phyloP scores from a whole-genome alignment of 805 yeast species.

The Wickerhamomyces chambardii region DNA sequence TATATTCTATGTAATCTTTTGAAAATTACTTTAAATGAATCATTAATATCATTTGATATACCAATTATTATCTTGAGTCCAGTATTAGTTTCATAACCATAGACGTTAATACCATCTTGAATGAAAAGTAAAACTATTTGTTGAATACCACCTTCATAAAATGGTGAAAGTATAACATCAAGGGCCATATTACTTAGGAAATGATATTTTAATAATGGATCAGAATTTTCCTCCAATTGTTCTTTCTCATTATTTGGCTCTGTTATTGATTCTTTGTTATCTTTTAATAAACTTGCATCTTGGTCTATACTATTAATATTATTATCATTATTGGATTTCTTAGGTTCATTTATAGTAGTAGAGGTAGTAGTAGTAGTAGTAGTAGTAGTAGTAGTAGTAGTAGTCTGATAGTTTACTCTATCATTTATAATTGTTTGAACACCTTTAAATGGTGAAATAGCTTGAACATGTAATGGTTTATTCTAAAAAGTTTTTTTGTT shows the following conservation, averaged over 20 bases:
- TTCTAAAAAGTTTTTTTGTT: constrained; percentile 19
- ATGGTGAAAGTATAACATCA: constrained; percentile 53
- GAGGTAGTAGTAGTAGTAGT: too few relatives aligned
- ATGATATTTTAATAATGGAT: constrained; percentile 49
- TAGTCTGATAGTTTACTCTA: constrained; percentile 1
- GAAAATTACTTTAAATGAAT: constrained; percentile 17
- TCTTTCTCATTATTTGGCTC: constrained; percentile 16
- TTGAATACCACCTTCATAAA: constrained; percentile 29
- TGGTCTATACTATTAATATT: too few relatives aligned
- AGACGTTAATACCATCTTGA: constrained; percentile 59
- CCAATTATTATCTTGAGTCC: constrained; percentile 64
- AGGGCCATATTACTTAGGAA: constrained; percentile 71
- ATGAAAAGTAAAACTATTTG: constrained; percentile 36
- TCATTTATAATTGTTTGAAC: constrained; percentile 7
- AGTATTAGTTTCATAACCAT: constrained; percentile 61
- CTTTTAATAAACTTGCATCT: constrained; percentile 3
- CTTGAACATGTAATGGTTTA: constrained; percentile 52
- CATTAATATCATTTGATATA: constrained; percentile 24
- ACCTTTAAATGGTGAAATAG: constrained; percentile 28
- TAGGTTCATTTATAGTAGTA: too few relatives aligned
- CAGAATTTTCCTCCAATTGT: constrained; percentile 18
- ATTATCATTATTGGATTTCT: too few relatives aligned
- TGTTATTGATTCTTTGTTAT: not conserved
- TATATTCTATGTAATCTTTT: constrained; percentile 44
- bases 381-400: too few relatives aligned